Base-by-base conservation (phyloP, 1,284 basidiomycete species). In the Microbotryum intermedium region DNA sequence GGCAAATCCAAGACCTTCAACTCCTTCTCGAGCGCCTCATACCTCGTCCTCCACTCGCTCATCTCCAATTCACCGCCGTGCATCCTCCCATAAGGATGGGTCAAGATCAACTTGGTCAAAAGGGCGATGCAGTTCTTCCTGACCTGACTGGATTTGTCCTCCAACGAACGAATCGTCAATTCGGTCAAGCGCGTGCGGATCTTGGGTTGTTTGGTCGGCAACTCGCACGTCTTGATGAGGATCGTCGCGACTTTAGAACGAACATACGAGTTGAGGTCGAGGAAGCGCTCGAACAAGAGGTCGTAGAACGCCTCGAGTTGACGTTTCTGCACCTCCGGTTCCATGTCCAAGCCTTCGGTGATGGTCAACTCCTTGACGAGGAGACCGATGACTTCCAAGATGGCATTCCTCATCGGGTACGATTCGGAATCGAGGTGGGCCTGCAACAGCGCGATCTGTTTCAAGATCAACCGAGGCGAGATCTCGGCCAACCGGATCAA, bases 351-450 rank as follows among this genome's bases (percentile, higher is more conserved):
- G 21, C 56, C 59, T 16, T 66, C 60, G 23, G 69, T 59, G 46
- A 55, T 59, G 0, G 86, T 82, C 9, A 94, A 81, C 67, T 93
- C 87, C 45, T 80, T 79, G 71, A 95, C 90, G 59, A 94, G 81
- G 53, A 79, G 77, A 5, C 88, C 89, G 44, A 94, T 83, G 60
- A 92, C 82, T 73, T 94, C 91, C 51, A 95, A 83, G 58, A 95
- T 80, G 1, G 88, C 89, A 78, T 92, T 89, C 43, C 95, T 88
- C 85, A 98, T 94, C 0, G 91, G 90, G 71, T 97, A 95, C 0
- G 90, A 87, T 88, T 98, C 94, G 34, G 88, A 91, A 72, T 98
- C 94, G 39, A 97, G 79, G 71, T 97, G 93, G 25, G 82, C 79
- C 29, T 90, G 79, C 11, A 97, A 77, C 50, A 97, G 76, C 67